These are phyloP conservation scores for Castanospermum australe DNA, from an alignment of 306 rosid genomes.

Conservation along the genomic window DNA sequence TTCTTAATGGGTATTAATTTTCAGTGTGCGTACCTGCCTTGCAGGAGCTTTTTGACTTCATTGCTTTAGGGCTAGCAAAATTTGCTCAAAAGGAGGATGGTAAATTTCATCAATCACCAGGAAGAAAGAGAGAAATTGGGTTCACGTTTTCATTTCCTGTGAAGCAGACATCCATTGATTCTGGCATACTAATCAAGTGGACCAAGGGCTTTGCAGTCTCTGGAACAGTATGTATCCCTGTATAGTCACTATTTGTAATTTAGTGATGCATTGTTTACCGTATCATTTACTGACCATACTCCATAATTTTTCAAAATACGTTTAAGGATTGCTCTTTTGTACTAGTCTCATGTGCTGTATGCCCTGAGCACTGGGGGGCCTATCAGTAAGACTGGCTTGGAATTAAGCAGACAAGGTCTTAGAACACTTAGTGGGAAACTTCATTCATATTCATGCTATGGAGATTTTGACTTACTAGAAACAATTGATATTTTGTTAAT, in stretches of 20 bases:
- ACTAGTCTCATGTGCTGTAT: neutral
- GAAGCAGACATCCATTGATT: slow-evolving; percentile 78
- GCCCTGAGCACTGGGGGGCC: neutral
- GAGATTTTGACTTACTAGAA: neutral
- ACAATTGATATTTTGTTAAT: neutral
- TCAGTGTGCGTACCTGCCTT: neutral
- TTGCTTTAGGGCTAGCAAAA: slow-evolving; percentile 70
- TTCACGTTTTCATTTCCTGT: slow-evolving; percentile 98
- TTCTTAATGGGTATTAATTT: neutral
- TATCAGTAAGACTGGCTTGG: neutral
- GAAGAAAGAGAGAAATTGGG: slow-evolving; percentile 77
- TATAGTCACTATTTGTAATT: neutral
- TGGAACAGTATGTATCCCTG: slow-evolving; percentile 65
- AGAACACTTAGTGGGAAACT: neutral
- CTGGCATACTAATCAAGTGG: slow-evolving; percentile 93
- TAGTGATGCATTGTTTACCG: neutral
- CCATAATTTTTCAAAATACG: neutral
- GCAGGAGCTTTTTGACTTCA: slow-evolving; percentile 88
- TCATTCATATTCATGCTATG: neutral
- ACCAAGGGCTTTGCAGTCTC: slow-evolving; percentile 92
- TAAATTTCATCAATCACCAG: slow-evolving; percentile 48
- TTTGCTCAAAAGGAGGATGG: slow-evolving; percentile 64
- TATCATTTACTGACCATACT: neutral
- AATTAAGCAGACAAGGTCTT: neutral
- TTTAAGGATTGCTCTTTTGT: neutral